Base-by-base conservation (phyloP, 495 filamentous ascomycete genomes). In the Talaromyces borbonicus region DNA sequence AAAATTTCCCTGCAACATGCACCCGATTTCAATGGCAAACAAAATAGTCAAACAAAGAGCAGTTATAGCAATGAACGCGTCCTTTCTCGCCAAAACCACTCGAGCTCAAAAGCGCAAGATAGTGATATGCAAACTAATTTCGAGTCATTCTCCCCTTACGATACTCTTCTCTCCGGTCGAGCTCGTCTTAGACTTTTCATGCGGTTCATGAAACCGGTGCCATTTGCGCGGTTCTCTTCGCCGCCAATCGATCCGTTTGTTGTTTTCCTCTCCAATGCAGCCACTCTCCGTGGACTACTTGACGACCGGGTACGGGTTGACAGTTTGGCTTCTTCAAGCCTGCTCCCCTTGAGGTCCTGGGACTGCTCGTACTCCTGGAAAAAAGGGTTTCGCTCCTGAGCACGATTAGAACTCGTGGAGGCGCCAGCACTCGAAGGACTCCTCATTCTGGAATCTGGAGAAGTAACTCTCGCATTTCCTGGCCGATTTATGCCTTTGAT, bases 101-200 rank as follows among this genome's bases (percentile, higher is more conserved):
- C 14, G 14, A 16, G 32, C 19, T 14, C 24, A 41, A 26, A 26
- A 31, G 6, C 27, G 14, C 9, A 43, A 15, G 18, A 27, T 4
- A 42, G 8, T 25, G 20, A 43, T 14, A 42, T 1, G 31, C 16
- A 24, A 46, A 16, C 12, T 35, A 8, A 8, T 9, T n/a, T 15
- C 43, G 8, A 27, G 14, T 26, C n/a, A 33, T 5, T 33, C n/a
- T 12, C 31, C 20, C 12, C 24, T 24, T 46, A 46, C 25, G 43
- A 31, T n/a, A 36, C 58, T 3, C 65, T 62, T 47, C 72, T 56
- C 52, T 69, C 70, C 0, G 71, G 69, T 38, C 65, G 64, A 2
- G 68, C 62, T 52, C 70, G 74, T 68, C 88, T 86, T 62, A 95
- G 66, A 63, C 83, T 88, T 78, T 85, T 92, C 62, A 96, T 88